Conservation (phyloP, 2,329 filamentous ascomycete genomes). For the Paraphoma chrysanthemicola region DNA sequence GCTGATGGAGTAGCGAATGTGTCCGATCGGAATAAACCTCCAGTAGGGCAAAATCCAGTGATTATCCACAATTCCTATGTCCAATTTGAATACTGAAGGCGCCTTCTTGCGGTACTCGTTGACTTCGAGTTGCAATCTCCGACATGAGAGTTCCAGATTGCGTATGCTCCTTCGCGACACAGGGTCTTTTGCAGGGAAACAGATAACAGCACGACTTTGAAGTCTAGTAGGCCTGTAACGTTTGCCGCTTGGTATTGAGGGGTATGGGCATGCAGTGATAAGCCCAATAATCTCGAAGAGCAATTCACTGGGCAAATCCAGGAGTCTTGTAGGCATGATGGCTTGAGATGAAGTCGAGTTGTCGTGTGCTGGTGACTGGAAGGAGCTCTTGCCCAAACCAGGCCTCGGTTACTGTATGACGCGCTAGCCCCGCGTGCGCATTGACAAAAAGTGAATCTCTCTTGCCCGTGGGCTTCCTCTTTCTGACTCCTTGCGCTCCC, state of each 20-base stretch:
- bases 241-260: neutral
- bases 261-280: conserved; percentile 2
- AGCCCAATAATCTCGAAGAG: conserved; percentile 12
- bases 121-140: conserved; percentile 11
- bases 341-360: conserved; percentile 1
- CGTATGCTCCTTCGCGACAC: neutral
- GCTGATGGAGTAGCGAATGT: neutral
- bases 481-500: neutral
- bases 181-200: conserved; percentile 2
- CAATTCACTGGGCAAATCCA: conserved; percentile 17
- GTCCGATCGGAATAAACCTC: conserved; percentile 9
- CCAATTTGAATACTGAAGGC: conserved; percentile 8
- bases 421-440: neutral
- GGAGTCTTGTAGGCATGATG: conserved; percentile 1
- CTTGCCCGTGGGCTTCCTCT: neutral
- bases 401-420: neutral
- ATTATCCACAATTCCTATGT: conserved; percentile 17
- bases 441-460: neutral
- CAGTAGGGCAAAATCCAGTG: conserved; percentile 24
- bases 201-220: conserved; percentile 3
- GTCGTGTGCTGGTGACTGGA: neutral
- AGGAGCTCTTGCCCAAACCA: neutral
- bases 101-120: conserved; percentile 5
- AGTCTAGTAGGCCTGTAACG: conserved; percentile 8
- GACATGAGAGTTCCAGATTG: conserved; percentile 7